Conservation (phyloP, 2,329 filamentous ascomycete species). For the Fusarium sp. region DNA sequence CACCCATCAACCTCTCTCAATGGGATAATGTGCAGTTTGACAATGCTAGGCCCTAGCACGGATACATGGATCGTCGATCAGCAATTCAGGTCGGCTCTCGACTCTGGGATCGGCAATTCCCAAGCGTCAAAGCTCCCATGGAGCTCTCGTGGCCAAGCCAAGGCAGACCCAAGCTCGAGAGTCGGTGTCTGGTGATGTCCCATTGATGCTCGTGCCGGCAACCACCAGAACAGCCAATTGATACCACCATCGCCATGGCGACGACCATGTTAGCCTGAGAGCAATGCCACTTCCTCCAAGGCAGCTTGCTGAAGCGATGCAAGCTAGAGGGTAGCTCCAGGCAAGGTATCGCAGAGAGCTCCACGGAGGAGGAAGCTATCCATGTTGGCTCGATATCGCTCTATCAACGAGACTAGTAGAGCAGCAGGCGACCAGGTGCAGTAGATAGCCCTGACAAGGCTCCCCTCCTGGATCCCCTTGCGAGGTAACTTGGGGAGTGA, state of each 20-base stretch:
- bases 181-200: conserved; percentile 29
- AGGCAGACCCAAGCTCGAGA: conserved; percentile 32
- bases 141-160: conserved; percentile 2
- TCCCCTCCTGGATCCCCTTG: conserved; percentile 15
- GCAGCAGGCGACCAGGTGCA: conserved; percentile 27
- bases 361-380: conserved; percentile 13
- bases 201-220: conserved; percentile 1
- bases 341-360: conserved; percentile 28
- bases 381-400: conserved; percentile 1
- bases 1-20: conserved; percentile 3
- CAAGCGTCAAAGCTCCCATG: conserved; percentile 27
- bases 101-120: conserved; percentile 25
- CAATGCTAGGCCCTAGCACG: conserved; percentile 15
- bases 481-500: conserved; percentile 24
- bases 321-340: conserved; percentile 19
- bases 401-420: conserved; percentile 22
- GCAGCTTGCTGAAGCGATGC: conserved; percentile 34
- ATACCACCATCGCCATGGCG: conserved; percentile 33
- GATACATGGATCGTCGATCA: conserved; percentile 34
- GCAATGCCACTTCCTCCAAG: conserved; percentile 24
- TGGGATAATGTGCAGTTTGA: conserved; percentile 25
- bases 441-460: conserved; percentile 28
- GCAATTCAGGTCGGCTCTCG: conserved; percentile 22
- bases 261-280: conserved; percentile 28
- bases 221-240: conserved; percentile 31